Conservation (phyloP, 2,329 filamentous ascomycete genomes). For the Ceratocystis alfenasii region DNA sequence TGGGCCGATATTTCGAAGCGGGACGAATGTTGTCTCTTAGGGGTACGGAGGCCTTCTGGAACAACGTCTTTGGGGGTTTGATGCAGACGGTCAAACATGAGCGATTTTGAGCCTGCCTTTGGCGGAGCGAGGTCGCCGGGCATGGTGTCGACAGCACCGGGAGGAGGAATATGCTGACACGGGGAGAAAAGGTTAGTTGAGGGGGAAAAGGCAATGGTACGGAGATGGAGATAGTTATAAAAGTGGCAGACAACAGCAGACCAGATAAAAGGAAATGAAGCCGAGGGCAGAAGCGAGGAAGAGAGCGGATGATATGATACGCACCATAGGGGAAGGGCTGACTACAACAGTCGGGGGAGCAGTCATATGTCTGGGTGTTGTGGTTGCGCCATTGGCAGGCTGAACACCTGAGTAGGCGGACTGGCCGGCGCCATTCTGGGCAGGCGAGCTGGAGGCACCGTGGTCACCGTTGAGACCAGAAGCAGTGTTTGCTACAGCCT, state of each 20-base stretch:
- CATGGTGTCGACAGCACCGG: conserved; percentile 93
- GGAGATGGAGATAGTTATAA: not conserved
- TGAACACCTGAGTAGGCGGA: conserved; percentile 30
- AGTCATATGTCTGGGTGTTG: conserved; percentile 50
- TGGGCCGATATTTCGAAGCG: conserved; percentile 96
- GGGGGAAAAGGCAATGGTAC: not conserved
- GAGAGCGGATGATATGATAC: conserved; percentile 27
- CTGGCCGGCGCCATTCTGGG: conserved; percentile 29
- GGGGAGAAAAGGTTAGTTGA: conserved; percentile 12
- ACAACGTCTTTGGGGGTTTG: conserved; percentile 85
- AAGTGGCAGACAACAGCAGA: conserved; percentile 19
- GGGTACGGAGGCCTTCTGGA: conserved; percentile 85
- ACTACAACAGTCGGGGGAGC: conserved; percentile 83
- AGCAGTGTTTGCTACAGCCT: conserved; percentile 27
- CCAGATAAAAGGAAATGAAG: conserved; percentile 13
- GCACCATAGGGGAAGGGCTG: conserved; percentile 83
- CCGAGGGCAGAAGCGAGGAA: conserved; percentile 16
- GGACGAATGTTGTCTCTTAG: conserved; percentile 93
- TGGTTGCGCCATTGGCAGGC: conserved; percentile 38
- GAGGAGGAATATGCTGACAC: conserved; percentile 72
- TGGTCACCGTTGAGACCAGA: conserved; percentile 11
- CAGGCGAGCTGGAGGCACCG: conserved; percentile 28
- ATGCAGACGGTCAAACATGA: conserved; percentile 79
- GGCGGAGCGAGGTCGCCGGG: conserved; percentile 91
- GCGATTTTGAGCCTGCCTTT: conserved; percentile 78